These are phyloP conservation scores for Eucalyptus brandiana DNA, from an alignment of 345 rosid species.

Conservation along the genomic window DNA sequence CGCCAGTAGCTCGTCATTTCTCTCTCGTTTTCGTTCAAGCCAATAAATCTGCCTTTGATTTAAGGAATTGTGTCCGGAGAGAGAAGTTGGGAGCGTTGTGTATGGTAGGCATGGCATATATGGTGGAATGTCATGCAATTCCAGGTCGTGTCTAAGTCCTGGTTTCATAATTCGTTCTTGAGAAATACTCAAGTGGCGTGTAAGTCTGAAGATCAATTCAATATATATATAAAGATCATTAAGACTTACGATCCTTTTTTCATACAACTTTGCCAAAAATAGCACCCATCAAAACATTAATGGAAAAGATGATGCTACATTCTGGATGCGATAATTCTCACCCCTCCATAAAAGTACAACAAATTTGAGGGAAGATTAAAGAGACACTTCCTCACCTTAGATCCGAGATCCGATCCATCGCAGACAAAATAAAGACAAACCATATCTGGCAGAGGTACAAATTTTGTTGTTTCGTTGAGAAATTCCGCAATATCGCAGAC, in stretches of 20 bases:
- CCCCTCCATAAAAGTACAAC: not conserved
- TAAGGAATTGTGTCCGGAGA: not conserved
- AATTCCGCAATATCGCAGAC: not conserved
- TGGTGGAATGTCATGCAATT: not conserved
- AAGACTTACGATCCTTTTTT: not conserved
- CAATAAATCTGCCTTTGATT: not conserved
- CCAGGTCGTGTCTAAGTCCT: not conserved
- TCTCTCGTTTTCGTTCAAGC: not conserved
- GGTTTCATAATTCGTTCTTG: not conserved
- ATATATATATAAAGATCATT: too few relatives aligned
- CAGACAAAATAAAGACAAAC: not conserved
- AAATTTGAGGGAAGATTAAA: not conserved
- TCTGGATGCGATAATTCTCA: not conserved
- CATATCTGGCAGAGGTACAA: not conserved
- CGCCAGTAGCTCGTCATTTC: not conserved
- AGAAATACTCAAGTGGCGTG: not conserved
- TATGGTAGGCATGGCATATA: not conserved
- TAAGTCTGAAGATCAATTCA: not conserved
- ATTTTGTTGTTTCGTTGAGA: too few relatives aligned
- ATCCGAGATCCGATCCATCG: not conserved
- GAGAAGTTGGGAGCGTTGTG: not conserved
- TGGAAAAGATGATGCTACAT: not conserved
- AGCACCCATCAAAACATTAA: not conserved
- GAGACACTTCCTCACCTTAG: not conserved
- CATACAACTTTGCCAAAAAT: not conserved